A percentile compares a stretch with the other conserved stretches of the same genome.
Evolutionary conservation across 345 rosid genomes (phyloP).

Genomic region (Ceriops zippeliana): DNA sequence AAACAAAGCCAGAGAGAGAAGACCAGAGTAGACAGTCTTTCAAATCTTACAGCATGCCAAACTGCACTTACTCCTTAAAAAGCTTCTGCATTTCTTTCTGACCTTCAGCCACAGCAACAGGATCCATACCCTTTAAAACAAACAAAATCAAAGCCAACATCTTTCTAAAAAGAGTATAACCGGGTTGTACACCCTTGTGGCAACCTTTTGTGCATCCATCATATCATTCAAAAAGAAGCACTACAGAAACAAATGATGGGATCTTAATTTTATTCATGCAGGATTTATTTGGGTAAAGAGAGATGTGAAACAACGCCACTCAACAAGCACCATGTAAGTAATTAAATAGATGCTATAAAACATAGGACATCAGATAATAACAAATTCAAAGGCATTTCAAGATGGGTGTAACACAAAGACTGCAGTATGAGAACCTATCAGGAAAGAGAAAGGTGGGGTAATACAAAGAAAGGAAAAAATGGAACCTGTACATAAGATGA

Average conservation of each 20-base stretch:
- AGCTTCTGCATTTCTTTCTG: slow-evolving; percentile 61
- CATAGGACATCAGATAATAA: no score
- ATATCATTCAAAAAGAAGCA: no score
- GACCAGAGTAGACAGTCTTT: neutral
- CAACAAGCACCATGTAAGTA: no score
- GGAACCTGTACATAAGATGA: neutral
- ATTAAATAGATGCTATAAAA: no score
- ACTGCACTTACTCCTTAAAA: slow-evolving; percentile 66
- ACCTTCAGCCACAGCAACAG: slow-evolving; percentile 47
- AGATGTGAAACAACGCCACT: neutral
- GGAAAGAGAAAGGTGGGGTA: neutral
- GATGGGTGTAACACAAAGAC: no score
- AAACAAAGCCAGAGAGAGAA: neutral
- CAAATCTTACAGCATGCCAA: slow-evolving; percentile 1
- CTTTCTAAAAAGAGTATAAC: slow-evolving; percentile 2
- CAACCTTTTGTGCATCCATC: neutral
- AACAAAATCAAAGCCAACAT: neutral
- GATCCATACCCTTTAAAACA: slow-evolving; percentile 47
- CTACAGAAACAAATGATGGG: no score
- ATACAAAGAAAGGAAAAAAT: neutral
- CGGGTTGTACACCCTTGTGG: neutral
- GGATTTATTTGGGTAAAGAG: no score
- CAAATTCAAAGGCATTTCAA: no score
- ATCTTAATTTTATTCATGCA: neutral
- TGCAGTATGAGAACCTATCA: no score